Evolutionary conservation across 495 filamentous ascomycete genomes (phyloP), one percentile per base, ranked within the genome.

Genomic region (Neurospora hispaniola): DNA sequence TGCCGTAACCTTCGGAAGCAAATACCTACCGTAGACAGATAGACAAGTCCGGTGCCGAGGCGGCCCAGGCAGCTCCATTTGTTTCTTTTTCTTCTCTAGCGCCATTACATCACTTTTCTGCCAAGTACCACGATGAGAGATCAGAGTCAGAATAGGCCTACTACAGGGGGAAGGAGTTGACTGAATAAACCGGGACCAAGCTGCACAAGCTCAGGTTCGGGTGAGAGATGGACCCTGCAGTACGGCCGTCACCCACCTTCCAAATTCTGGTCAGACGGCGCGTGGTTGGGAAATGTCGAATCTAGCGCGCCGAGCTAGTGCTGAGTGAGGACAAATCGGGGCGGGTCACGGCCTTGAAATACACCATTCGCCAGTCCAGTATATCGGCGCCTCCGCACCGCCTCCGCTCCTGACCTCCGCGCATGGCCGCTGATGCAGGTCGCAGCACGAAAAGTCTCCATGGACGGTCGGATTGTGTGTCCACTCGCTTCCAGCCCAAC

Each of bases 171-270:
- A 35, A 66, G 3, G 35, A 14, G 35, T 35, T 4, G 54, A 35
- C 5, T 14, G 27, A 66, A 66, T 12, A 35, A 38, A 59, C 48
- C 48, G 3, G 4, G 11, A 59, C 48, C 48, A 59, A 59, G 11
- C 44, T 48, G 48, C 7, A 18, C 23, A 62, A 62, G 23, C 12
- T 62, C 27, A 2, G 20, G 27, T 73, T 71, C 40, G 69, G 42
- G 27, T 6, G 35, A 38, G 35, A 70, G 14, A 31, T 39, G 59
- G 72, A 76, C 75, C 75, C 74, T 78, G 75, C 75, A 72, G 74
- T 62, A 41, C 39, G 38, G 20, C 42, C 38, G 73, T 79, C 38
- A 71, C 79, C 78, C 78, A 79, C 75, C 76, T 80, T 66, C 23
- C 27, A 35, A 9, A 66, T 66, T 66, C 14, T 66, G 6, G 1